A percentile compares a stretch with the other conserved stretches of the same genome.
These are phyloP conservation scores for Fusarium sp. DNA, from an alignment of 2,329 filamentous ascomycete species.

Conservation along the genomic window DNA sequence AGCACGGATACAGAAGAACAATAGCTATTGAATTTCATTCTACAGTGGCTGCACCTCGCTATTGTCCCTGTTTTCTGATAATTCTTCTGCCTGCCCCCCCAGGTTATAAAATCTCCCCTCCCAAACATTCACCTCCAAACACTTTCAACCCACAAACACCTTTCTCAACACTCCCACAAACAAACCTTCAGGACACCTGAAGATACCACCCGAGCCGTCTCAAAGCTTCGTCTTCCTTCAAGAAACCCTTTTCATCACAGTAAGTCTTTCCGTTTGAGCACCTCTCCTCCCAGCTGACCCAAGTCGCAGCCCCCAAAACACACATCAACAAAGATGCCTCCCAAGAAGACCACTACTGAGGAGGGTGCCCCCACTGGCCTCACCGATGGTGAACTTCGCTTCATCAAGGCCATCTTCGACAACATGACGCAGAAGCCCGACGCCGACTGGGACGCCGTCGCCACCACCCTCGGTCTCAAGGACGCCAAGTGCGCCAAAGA, in stretches of 20 bases:
- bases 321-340: conserved; percentile 44
- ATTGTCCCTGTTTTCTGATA: not conserved
- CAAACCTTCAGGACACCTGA: not conserved
- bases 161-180: not conserved
- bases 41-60: not conserved
- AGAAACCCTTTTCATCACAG: not conserved
- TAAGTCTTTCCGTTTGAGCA: not conserved
- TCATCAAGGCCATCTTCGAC: conserved; percentile 57
- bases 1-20: not conserved
- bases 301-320: not conserved
- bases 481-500: conserved; percentile 57
- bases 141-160: conserved; percentile 14
- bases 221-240: not conserved
- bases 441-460: conserved; percentile 57
- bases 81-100: not conserved
- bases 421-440: conserved; percentile 56
- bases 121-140: conserved; percentile 1
- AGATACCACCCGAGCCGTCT: not conserved
- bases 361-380: conserved; percentile 42
- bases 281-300: conserved; percentile 5
- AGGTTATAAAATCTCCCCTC: conserved; percentile 5
- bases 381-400: conserved; percentile 52
- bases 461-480: conserved; percentile 52
- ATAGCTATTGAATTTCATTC: not conserved
- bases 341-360: conserved; percentile 47